These are phyloP conservation scores for Favolaschia claudopus DNA, from an alignment of 768 basidiomycete genomes.

Conservation along the genomic window DNA sequence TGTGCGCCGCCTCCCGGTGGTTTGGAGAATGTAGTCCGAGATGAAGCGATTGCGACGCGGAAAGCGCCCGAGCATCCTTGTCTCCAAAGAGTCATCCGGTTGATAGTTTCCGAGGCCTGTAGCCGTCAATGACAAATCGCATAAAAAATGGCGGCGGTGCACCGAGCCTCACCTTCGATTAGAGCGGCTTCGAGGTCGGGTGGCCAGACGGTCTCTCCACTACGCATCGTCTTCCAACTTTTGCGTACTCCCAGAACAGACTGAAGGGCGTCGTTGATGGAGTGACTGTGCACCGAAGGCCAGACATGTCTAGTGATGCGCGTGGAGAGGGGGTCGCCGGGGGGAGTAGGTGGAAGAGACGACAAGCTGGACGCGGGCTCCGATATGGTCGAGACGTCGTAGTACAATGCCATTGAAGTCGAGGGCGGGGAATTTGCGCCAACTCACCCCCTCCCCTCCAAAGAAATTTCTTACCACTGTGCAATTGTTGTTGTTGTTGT, in stretches of 20 bases:
- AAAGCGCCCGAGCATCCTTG: constrained; percentile 74
- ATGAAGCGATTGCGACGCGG: constrained; percentile 84
- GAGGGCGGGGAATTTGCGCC: too few relatives aligned
- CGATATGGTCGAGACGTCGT: too few relatives aligned
- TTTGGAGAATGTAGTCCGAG: constrained; percentile 74
- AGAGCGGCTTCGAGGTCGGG: not conserved
- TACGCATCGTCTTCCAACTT: not conserved
- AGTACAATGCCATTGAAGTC: too few relatives aligned
- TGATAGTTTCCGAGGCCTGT: constrained; percentile 72
- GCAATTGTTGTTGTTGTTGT: too few relatives aligned
- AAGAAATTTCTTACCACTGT: too few relatives aligned
- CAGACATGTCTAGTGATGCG: too few relatives aligned
- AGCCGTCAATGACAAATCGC: constrained; percentile 24
- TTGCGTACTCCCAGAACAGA: not conserved
- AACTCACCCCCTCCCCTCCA: too few relatives aligned
- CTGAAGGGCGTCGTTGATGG: not conserved
- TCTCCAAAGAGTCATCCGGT: constrained; percentile 76
- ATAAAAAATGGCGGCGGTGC: not conserved
- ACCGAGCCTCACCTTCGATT: not conserved
- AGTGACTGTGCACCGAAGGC: not conserved
- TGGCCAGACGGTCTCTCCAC: not conserved
- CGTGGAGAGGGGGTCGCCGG: too few relatives aligned
- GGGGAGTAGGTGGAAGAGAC: too few relatives aligned
- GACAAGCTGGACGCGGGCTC: too few relatives aligned
- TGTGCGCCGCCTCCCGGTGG: constrained; percentile 72